Percentiles rank a stretch among this genome's conserved stretches.
Evolutionary conservation across 2,329 filamentous ascomycete genomes (phyloP).

Genomic region (Pestalotiopsis sp.): DNA sequence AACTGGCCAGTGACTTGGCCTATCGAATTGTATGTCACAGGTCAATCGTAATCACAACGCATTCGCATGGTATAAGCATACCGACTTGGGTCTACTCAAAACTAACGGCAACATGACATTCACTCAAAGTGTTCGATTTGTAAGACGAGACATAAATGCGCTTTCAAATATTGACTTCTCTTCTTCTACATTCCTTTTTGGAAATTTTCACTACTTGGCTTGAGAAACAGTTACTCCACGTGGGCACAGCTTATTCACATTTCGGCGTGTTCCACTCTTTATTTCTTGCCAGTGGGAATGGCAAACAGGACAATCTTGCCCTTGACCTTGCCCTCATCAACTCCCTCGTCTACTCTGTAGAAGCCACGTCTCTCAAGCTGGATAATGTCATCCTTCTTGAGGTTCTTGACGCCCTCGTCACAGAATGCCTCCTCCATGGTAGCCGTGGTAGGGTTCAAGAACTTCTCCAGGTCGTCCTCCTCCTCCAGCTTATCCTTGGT

Average conservation of each 20-base stretch:
- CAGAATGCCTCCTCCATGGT: slow-evolving; percentile 75
- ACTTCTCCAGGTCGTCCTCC: slow-evolving; percentile 84
- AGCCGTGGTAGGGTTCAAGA: slow-evolving; percentile 76
- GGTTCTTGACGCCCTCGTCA: slow-evolving; percentile 76
- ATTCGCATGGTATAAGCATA: too few species aligned
- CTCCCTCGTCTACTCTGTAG: slow-evolving; percentile 78
- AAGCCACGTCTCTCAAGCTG: slow-evolving; percentile 95
- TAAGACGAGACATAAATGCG: neutral
- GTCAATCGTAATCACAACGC: too few species aligned
- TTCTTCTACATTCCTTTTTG: neutral
- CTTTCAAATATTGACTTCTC: neutral
- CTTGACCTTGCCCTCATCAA: slow-evolving; percentile 54
- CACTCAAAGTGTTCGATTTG: too few species aligned
- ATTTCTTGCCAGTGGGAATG: slow-evolving; percentile 59
- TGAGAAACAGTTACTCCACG: neutral
- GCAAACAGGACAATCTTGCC: slow-evolving; percentile 58
- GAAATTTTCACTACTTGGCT: neutral
- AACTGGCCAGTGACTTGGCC: too few species aligned
- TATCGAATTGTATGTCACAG: too few species aligned
- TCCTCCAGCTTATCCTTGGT: slow-evolving; percentile 94
- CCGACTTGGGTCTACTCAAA: neutral
- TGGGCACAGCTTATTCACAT: neutral
- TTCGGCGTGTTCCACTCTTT: neutral
- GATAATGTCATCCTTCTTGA: slow-evolving; percentile 89
- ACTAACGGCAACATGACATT: too few species aligned